Evolutionary conservation across 2,329 filamentous ascomycete species (phyloP), one percentile per base, ranked within the genome.

Genomic region (Phialemoniopsis sp.): DNA sequence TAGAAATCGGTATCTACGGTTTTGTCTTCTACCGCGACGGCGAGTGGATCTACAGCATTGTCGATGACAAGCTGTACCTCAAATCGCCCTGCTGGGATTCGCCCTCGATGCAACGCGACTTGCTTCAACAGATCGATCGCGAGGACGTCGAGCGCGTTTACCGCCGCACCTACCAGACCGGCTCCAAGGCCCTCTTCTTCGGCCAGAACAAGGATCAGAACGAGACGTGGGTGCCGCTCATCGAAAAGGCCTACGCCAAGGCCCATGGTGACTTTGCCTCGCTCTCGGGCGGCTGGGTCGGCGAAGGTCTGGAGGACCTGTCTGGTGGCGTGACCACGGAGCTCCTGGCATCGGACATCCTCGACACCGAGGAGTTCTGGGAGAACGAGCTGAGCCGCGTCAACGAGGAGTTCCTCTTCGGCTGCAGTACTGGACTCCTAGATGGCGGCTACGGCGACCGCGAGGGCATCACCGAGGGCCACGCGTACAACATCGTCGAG

Each of bases 11-110:
- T 8, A 89, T 94, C 4, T 95, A 94, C 53, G 89, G 89, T 2
- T 95, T 95, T 53, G 87, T 94, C 36, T 94, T 95, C 57, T 87
- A 85, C 57, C 71, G 88, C 56, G 89, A 95, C 53, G 89, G 89
- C 38, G 87, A 93, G 61, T 95, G 89, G 89, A 86, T 91, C 41
- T 89, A 89, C 51, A 89, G 87, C 42, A 90, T 95, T 45, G 81
- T 95, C 43, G 89, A 95, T 55, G 89, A 95, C 60, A 94, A 94
- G 62, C 72, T 95, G 3, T 94, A 87, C 57, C 75, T 95, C 14
- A 87, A 83, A 43, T 87, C 86, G 2, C 85, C 87, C 5, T 84
- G 86, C 54, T 94, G 88, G 67, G 87, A 94, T 48, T 86, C 87
- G 28, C 83, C 80, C 1, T 82, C 85, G 37, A 75, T 86, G 57